Percentiles rank a stretch among this genome's conserved stretches.
Conservation (phyloP, 352 stramenopile species). For the Peronospora belbahrii region DNA sequence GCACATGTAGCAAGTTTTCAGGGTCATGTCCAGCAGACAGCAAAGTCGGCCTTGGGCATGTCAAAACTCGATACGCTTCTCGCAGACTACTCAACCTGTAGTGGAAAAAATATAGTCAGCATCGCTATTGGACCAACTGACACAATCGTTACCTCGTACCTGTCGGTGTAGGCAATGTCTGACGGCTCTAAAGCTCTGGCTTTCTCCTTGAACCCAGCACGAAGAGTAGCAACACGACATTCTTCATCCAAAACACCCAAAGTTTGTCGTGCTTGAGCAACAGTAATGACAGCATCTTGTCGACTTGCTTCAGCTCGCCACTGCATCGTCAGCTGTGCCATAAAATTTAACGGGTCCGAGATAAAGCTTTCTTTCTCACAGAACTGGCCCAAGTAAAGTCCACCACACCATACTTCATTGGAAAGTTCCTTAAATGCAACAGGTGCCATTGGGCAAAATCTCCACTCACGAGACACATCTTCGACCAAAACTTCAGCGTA, state of each 20-base stretch:
- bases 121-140: background rate
- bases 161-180: constrained; percentile 31
- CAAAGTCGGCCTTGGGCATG: constrained; percentile 52
- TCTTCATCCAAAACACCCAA: constrained; percentile 25
- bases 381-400: constrained; percentile 90
- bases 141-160: constrained; percentile 21
- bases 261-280: constrained; percentile 34
- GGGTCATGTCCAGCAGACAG: constrained; percentile 65
- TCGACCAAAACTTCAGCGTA: constrained; percentile 86
- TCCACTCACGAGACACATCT: constrained; percentile 83
- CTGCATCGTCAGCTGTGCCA: constrained; percentile 60
- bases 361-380: constrained; percentile 84
- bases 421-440: constrained; percentile 86
- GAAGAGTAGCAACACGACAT: constrained; percentile 23
- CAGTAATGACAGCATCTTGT: constrained; percentile 17
- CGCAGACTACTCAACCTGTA: constrained; percentile 34
- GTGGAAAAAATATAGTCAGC: constrained; percentile 2
- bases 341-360: constrained; percentile 80
- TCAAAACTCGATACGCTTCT: constrained; percentile 64
- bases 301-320: constrained; percentile 75
- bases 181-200: constrained; percentile 30
- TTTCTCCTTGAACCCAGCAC: constrained; percentile 49
- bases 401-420: constrained; percentile 90
- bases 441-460: constrained; percentile 89
- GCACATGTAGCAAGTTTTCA: constrained; percentile 55